These are phyloP conservation scores for Aschersonia sp. DNA, from an alignment of 2,329 filamentous ascomycete genomes.

Conservation along the genomic window DNA sequence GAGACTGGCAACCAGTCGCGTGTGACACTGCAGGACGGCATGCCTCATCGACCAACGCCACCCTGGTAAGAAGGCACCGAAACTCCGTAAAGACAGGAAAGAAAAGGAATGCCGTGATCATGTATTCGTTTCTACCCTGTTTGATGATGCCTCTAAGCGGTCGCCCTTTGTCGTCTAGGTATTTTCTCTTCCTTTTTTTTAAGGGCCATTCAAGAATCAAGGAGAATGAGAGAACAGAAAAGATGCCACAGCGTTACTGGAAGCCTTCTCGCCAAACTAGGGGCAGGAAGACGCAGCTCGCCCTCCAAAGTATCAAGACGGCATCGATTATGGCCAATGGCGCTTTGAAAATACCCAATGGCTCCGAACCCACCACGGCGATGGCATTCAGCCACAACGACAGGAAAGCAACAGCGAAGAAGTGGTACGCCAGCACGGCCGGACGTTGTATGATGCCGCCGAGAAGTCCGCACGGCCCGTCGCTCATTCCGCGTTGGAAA, in stretches of 20 bases:
- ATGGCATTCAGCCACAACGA: slow-evolving; percentile 55
- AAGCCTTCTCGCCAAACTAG: slow-evolving; percentile 57
- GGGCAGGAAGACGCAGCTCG: slow-evolving; percentile 69
- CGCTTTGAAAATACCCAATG: slow-evolving; percentile 24
- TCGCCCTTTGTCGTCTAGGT: background rate
- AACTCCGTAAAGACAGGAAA: background rate
- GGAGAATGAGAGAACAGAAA: background rate
- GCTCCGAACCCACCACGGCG: slow-evolving; percentile 19
- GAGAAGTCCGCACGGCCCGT: slow-evolving; percentile 69
- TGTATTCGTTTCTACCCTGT: background rate
- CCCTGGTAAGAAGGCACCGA: background rate
- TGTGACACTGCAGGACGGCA: background rate
- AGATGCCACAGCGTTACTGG: slow-evolving; percentile 9
- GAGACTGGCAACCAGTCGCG: too few relatives aligned
- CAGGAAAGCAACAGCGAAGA: slow-evolving; percentile 85
- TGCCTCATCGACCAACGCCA: background rate
- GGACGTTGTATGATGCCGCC: slow-evolving; percentile 71
- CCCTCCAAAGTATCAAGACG: slow-evolving; percentile 62
- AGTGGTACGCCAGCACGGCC: slow-evolving; percentile 72
- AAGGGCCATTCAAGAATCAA: background rate
- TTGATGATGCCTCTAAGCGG: background rate
- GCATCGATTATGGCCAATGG: slow-evolving; percentile 53
- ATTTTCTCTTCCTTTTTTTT: background rate
- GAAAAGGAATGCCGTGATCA: background rate
- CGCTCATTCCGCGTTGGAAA: slow-evolving; percentile 63